Evolutionary conservation across 345 rosid genomes (phyloP).

Genomic region (Eucalyptus tenuipes): DNA sequence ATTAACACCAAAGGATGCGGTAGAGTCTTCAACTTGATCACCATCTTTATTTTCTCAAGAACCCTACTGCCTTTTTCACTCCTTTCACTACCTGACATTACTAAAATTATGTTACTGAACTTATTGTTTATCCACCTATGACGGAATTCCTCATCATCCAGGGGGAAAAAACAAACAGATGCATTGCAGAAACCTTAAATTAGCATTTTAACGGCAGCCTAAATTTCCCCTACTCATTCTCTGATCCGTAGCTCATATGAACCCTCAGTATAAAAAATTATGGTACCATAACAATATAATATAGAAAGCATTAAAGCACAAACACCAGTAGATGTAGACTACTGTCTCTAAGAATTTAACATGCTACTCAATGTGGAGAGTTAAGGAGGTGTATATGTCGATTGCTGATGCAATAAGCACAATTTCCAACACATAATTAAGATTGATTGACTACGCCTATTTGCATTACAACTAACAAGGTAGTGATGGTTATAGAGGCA

Average conservation of each 20-base stretch:
- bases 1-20: not conserved
- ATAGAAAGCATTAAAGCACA: not conserved
- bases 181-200: not conserved
- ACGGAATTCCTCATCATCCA: not conserved
- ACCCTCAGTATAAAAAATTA: not conserved
- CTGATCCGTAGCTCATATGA: not conserved
- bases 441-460: not conserved
- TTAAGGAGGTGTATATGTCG: not conserved
- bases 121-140: not conserved
- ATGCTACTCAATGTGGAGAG: not conserved
- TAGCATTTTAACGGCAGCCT: not conserved
- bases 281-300: not conserved
- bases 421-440: not conserved
- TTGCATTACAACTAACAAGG: not conserved
- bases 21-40: not conserved
- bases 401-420: not conserved
- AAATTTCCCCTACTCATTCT: not conserved
- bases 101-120: not conserved
- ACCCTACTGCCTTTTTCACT: not conserved
- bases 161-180: not conserved
- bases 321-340: not conserved
- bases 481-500: not conserved
- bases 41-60: not conserved
- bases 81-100: not conserved
- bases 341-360: not conserved